A percentile compares a stretch with the other conserved stretches of the same genome.
Evolutionary conservation across 2,329 filamentous ascomycete species (phyloP).

Genomic region (Hirsutella thompsonii): DNA sequence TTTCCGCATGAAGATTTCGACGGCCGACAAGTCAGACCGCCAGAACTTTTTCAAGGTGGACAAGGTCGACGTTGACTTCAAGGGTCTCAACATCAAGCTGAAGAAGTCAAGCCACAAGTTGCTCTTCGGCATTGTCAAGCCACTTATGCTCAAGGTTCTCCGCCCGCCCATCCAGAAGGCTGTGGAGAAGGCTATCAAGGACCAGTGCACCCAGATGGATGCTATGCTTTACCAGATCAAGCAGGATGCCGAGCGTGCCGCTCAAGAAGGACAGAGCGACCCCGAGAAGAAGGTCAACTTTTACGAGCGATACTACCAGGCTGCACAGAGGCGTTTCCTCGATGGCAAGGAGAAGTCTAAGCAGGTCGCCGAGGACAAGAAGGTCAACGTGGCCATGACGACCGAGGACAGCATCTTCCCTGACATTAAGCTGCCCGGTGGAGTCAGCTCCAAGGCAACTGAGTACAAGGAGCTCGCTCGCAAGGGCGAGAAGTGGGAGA

Average conservation of each 20-base stretch:
- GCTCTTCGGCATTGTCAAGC: constrained; percentile 77
- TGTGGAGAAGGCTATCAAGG: constrained; percentile 77
- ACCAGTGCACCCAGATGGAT: constrained; percentile 68
- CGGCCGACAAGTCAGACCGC: constrained; percentile 59
- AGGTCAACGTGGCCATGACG: constrained; percentile 43
- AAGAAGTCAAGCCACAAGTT: constrained; percentile 94
- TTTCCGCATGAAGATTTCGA: constrained; percentile 84
- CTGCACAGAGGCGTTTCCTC: constrained; percentile 59
- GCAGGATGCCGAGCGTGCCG: constrained; percentile 64
- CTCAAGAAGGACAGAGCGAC: constrained; percentile 41
- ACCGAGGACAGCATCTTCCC: constrained; percentile 85
- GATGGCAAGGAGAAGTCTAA: constrained; percentile 70
- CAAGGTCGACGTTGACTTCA: constrained; percentile 71
- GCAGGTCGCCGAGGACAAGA: constrained; percentile 47
- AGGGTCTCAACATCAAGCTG: constrained; percentile 74
- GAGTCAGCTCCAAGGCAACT: constrained; percentile 85
- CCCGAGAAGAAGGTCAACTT: constrained; percentile 68
- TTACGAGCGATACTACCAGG: constrained; percentile 71
- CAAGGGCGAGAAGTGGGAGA: constrained; percentile 91
- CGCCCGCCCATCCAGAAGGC: constrained; percentile 77
- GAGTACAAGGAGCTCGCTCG: constrained; percentile 80
- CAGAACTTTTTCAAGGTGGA: constrained; percentile 92
- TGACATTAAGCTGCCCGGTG: constrained; percentile 64
- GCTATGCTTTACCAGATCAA: constrained; percentile 63
- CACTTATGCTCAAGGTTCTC: constrained; percentile 70